Conservation (phyloP, 225 moss, liverwort and hornwort species). For the Bryoerythrophyllum caledonicum region DNA sequence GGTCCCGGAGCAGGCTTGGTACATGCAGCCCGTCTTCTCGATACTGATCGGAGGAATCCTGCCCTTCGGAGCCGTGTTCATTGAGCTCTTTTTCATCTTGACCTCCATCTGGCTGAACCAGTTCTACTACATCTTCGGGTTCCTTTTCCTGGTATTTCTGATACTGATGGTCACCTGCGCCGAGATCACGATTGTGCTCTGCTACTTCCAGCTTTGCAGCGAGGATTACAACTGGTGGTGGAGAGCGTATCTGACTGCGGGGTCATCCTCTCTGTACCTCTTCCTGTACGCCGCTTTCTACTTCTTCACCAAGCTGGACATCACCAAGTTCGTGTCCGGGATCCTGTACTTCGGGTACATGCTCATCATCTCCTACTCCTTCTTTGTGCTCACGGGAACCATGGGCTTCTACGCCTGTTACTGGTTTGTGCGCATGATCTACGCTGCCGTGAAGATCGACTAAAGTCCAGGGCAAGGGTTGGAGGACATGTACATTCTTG, state of each 20-base stretch:
- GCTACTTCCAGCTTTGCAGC: slow-evolving; percentile 91
- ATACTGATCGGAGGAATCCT: slow-evolving; percentile 79
- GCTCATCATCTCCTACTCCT: slow-evolving; percentile 89
- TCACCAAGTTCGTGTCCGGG: slow-evolving; percentile 77
- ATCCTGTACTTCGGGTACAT: slow-evolving; percentile 85
- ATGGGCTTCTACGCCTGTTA: slow-evolving; percentile 91
- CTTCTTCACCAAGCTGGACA: slow-evolving; percentile 82
- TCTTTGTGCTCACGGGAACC: slow-evolving; percentile 86
- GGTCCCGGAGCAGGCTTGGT: slow-evolving; percentile 87
- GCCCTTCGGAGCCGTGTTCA: slow-evolving; percentile 86
- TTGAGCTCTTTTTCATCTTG: slow-evolving; percentile 83
- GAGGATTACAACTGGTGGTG: slow-evolving; percentile 95
- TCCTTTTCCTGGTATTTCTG: slow-evolving; percentile 77
- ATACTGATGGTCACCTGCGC: slow-evolving; percentile 85
- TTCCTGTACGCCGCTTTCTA: slow-evolving; percentile 83
- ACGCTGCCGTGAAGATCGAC: slow-evolving; percentile 84
- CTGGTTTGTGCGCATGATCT: slow-evolving; percentile 88
- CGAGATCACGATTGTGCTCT: slow-evolving; percentile 87
- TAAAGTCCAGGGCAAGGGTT: slow-evolving; percentile 18
- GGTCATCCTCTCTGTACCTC: slow-evolving; percentile 78
- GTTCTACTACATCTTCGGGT: slow-evolving; percentile 86
- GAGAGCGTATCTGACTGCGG: slow-evolving; percentile 81
- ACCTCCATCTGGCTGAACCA: slow-evolving; percentile 88
- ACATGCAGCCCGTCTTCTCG: slow-evolving; percentile 82
- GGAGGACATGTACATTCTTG: slow-evolving; percentile 58